A percentile compares a stretch with the other conserved stretches of the same genome.
Conservation (phyloP, 257 asterid genomes). For the Anisodus tanguticus region DNA sequence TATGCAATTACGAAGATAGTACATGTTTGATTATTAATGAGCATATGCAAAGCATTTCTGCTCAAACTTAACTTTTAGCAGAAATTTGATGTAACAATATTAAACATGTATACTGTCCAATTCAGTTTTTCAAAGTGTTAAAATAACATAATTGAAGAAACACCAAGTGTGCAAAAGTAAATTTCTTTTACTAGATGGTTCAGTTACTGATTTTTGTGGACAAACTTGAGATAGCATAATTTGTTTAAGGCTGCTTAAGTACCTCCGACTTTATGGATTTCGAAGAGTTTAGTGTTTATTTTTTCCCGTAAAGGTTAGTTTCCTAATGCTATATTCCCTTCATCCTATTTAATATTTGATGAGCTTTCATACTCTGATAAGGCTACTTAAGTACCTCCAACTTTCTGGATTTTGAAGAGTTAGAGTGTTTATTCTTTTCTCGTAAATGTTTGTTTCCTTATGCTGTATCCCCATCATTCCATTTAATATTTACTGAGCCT, state of each 20-base stretch:
- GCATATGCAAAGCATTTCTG: not conserved
- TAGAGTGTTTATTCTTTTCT: not conserved
- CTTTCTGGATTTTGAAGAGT: not conserved
- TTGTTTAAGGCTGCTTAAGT: not conserved
- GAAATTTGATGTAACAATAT: not conserved
- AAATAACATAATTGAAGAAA: not conserved
- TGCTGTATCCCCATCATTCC: not conserved
- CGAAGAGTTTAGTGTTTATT: not conserved
- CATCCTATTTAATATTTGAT: not conserved
- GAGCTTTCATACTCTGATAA: constrained; percentile 5
- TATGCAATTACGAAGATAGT: not conserved
- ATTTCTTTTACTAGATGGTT: constrained; percentile 11
- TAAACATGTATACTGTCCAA: not conserved
- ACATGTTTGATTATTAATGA: constrained; percentile 13
- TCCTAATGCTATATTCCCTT: not conserved
- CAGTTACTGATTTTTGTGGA: constrained; percentile 21
- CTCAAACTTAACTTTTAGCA: constrained; percentile 9
- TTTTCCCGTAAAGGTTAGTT: not conserved
- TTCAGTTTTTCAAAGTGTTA: not conserved
- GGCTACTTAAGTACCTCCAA: not conserved
- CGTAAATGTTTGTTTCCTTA: not conserved
- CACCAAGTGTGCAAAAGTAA: not conserved
- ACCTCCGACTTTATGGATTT: not conserved
- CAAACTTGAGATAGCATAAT: constrained; percentile 7
- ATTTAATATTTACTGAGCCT: not conserved